Base-by-base conservation (phyloP, 208 protist species). In the Endotrypanum monterogeii region DNA sequence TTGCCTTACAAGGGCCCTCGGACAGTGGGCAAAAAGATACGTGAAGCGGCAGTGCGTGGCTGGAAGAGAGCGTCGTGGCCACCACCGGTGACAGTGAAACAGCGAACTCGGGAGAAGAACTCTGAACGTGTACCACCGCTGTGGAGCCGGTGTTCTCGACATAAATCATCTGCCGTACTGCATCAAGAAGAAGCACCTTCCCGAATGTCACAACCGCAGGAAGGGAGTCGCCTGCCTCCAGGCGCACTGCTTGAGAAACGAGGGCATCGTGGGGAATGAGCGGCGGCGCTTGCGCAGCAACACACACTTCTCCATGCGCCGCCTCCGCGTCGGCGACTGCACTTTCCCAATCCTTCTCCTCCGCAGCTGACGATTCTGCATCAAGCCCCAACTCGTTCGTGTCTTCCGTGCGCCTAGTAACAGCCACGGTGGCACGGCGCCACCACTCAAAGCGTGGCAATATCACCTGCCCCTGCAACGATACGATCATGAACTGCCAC, bases 81-180 rank as follows among this genome's bases (percentile, higher is more conserved):
- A 46, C 67, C 18, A 80, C 79, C 18, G 79, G 71, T 6, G 77
- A 14, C 58, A 85, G 70, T 16, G 73, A 73, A 9, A 92, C 67
- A 3, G 60, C 63, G 55, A 96, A 96, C 66, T 80, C 78, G 12
- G 83, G 73, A 9, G 84, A 90, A 46, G 77, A 86, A 71, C 86
- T 90, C 44, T 84, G 74, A 18, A 97, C 32, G 57, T 72, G 84
- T 23, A 97, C 78, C 1, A 91, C 61, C 0, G 89, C 86, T 58
- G 63, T 69, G n/a, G 93, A 97, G 41, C 93, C 93, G 23, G 76
- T 83, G 83, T 97, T 97, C 73, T 91, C 85, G 20, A 97, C 80
- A 28, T 84, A 74, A 62, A 90, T 92, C n/a, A 52, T 73, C 57
- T 84, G 62, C 46, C 60, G 82, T 16, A 66, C 60, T 9, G 62